A percentile compares a stretch with the other conserved stretches of the same genome.
These are phyloP conservation scores for Trichoderma cornu-damae DNA, from an alignment of 2,329 filamentous ascomycete genomes.

Conservation along the genomic window DNA sequence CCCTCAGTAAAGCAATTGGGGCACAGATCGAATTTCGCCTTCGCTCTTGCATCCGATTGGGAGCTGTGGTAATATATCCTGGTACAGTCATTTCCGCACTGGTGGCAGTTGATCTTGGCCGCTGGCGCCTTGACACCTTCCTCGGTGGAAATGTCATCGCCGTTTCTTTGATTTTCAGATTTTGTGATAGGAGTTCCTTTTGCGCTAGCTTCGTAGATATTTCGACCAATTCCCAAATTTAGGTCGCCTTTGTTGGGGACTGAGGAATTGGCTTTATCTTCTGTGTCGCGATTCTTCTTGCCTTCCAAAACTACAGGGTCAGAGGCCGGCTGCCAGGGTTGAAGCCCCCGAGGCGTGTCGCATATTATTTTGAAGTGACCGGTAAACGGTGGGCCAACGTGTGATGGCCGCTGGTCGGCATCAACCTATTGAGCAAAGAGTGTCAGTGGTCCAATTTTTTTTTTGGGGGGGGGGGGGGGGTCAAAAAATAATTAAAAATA, in stretches of 20 bases:
- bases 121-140: slow-evolving; percentile 63
- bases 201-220: slow-evolving; percentile 89
- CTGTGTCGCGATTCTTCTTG: slow-evolving; percentile 61
- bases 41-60: slow-evolving; percentile 53
- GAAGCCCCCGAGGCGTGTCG: slow-evolving; percentile 89
- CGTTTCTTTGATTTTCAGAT: slow-evolving; percentile 66
- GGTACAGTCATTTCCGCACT: slow-evolving; percentile 85
- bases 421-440: slow-evolving; percentile 77
- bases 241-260: slow-evolving; percentile 70
- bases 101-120: slow-evolving; percentile 74
- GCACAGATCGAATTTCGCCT: slow-evolving; percentile 81
- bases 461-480: no score
- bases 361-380: slow-evolving; percentile 95
- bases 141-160: slow-evolving; percentile 59
- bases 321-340: slow-evolving; percentile 88
- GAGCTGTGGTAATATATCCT: slow-evolving; percentile 56
- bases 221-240: slow-evolving; percentile 88
- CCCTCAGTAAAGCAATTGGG: slow-evolving; percentile 84
- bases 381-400: slow-evolving; percentile 92
- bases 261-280: slow-evolving; percentile 63
- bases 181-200: slow-evolving; percentile 69
- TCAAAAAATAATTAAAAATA: background rate
- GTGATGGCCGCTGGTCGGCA: slow-evolving; percentile 88
- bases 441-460: background rate
- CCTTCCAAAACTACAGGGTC: slow-evolving; percentile 62